Evolutionary conservation across 768 basidiomycete species (phyloP), one percentile per base, ranked within the genome.

Genomic region (Tephrocybe sp.): DNA sequence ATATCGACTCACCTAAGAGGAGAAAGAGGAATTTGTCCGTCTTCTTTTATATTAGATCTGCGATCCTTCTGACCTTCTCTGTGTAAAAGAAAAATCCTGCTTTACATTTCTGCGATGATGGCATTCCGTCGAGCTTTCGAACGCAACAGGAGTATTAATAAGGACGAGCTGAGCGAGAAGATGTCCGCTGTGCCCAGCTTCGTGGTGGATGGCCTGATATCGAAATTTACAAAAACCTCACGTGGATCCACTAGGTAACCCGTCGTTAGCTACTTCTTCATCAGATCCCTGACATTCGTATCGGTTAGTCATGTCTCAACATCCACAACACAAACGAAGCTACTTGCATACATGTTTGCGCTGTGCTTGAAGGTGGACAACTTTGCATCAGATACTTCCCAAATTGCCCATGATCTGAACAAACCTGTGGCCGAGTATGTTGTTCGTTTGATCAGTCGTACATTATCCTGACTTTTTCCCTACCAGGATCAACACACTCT

Each of bases 101-200:
- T 86, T 49, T 95, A 92, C 69, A 85, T 96, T 55, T 83, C 92
- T 1, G 70, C 79, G n/a, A 85, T 98, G 78, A 71, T 95, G 51
- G 71, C 78, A 8, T 88, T 95, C 69, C 77, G 80, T 37, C 72
- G 74, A 54, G 61, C 75, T 0, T 68, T 75, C 6, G 57, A 62
- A 47, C 68, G 69, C 49, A 71, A 72, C 48, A 44, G 67, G 66
- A 54, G 64, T 26, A 55, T 79, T 60, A 64, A 80, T 36, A 80
- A 83, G 57, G 74, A 79, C 9, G 69, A 71, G 12, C 49, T 89
- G 7, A 70, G 76, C 32, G 79, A 86, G 38, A 78, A 78, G 49
- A 69, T 96, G 49, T 59, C 74, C 0, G 66, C 69, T 3, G 74
- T 90, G 1, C 87, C 92, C 2, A 69, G 69, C 12, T 70, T 82